Percentiles rank a stretch among this genome's conserved stretches.
Evolutionary conservation across 2,329 filamentous ascomycete genomes (phyloP).

Genomic region (Penicillium expansum): DNA sequence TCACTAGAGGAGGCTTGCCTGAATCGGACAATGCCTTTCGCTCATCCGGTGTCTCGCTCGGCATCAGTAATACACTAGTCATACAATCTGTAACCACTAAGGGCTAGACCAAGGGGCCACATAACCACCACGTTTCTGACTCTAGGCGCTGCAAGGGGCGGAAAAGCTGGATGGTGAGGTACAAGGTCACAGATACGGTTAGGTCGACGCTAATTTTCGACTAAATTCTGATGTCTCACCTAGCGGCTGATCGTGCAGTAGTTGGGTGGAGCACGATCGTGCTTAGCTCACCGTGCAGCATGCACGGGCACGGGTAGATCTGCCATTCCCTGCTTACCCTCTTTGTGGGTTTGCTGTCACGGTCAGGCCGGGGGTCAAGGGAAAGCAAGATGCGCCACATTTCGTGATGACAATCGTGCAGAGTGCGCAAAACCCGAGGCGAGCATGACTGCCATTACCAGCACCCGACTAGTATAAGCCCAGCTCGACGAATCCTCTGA

Average conservation of each 20-base stretch:
- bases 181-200: background rate
- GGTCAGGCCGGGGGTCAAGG: background rate
- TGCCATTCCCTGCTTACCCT: background rate
- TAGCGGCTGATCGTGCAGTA: slow-evolving; percentile 3
- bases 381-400: background rate
- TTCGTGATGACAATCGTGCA: background rate
- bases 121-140: background rate
- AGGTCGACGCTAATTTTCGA: background rate
- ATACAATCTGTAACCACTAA: background rate
- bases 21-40: background rate
- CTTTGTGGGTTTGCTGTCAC: background rate
- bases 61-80: background rate
- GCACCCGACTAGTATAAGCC: background rate
- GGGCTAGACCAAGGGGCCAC: background rate
- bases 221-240: background rate
- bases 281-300: slow-evolving; percentile 3
- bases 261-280: background rate
- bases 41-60: background rate
- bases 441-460: background rate
- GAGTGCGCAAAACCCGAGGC: background rate
- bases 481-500: background rate
- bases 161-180: background rate
- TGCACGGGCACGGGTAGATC: background rate
- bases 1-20: background rate
- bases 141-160: background rate